A percentile compares a stretch with the other conserved stretches of the same genome.
phyloP scores from a whole-genome alignment of 805 yeast species.

The Kregervanrija delftensis region DNA sequence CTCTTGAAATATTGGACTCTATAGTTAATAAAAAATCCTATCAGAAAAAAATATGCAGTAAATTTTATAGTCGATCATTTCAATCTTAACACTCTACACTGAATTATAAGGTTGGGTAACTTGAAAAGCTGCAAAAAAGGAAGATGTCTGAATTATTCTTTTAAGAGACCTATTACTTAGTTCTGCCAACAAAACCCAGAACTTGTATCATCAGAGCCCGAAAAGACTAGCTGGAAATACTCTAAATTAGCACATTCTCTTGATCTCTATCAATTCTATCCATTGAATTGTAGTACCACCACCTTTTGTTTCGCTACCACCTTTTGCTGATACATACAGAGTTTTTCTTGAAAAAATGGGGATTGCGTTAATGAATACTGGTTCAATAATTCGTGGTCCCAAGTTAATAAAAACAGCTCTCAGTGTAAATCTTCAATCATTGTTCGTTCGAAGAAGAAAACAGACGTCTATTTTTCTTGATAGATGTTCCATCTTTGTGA shows the following conservation, averaged over 20 bases:
- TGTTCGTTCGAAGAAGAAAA: too few species aligned
- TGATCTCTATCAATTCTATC: conserved; percentile 87
- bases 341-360: too few species aligned
- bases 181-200: conserved; percentile 82
- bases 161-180: conserved; percentile 77
- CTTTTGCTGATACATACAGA: too few species aligned
- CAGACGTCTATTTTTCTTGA: too few species aligned
- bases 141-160: conserved; percentile 76
- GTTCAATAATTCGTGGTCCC: too few species aligned
- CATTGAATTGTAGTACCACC: conserved; percentile 96
- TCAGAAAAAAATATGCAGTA: conserved; percentile 85
- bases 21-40: conserved; percentile 75
- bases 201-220: conserved; percentile 98
- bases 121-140: conserved; percentile 84
- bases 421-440: too few species aligned
- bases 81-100: conserved; percentile 51
- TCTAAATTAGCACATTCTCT: conserved; percentile 86
- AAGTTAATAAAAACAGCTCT: too few species aligned
- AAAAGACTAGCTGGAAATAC: conserved; percentile 85
- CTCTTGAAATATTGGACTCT: conserved; percentile 55
- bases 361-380: too few species aligned
- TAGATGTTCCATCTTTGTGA: conserved; percentile 47
- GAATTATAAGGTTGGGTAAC: conserved; percentile 97
- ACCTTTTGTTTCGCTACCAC: too few species aligned
- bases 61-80: conserved; percentile 73